Conservation (phyloP, 768 basidiomycete genomes). For the Trametes villosa region DNA sequence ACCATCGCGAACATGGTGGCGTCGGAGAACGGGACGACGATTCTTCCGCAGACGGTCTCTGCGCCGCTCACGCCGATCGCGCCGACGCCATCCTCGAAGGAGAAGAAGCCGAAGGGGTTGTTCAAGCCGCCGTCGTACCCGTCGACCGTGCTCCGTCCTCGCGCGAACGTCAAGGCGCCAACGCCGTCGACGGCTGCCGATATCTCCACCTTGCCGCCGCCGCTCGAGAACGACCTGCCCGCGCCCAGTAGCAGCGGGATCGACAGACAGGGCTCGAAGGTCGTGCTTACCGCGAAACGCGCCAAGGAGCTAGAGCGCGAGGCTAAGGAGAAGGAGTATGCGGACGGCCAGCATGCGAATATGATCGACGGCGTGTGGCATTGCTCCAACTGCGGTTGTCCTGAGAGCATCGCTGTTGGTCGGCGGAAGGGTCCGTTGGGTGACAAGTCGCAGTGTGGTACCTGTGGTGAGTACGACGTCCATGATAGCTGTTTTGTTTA, state of each 20-base stretch:
- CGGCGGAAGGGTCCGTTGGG: constrained; percentile 89
- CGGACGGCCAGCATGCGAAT: constrained; percentile 82
- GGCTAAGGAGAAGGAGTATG: constrained; percentile 83
- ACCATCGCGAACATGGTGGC: constrained; percentile 95
- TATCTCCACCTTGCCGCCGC: constrained; percentile 57
- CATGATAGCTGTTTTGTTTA: not conserved
- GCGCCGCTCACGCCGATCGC: constrained; percentile 43
- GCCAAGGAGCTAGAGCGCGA: constrained; percentile 78
- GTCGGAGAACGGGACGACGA: constrained; percentile 79
- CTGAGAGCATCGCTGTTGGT: constrained; percentile 83
- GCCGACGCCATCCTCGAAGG: constrained; percentile 51
- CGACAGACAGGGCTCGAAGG: constrained; percentile 52
- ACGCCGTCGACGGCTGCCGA: constrained; percentile 74
- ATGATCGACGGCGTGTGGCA: constrained; percentile 89
- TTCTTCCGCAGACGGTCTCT: constrained; percentile 48
- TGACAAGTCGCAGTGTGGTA: constrained; percentile 87
- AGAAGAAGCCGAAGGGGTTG: constrained; percentile 70
- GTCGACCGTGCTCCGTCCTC: constrained; percentile 55
- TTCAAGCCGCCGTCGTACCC: constrained; percentile 75
- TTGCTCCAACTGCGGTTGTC: constrained; percentile 94
- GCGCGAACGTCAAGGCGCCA: constrained; percentile 62
- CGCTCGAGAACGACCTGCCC: constrained; percentile 65
- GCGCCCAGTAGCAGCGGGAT: constrained; percentile 39
- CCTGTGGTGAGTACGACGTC: constrained; percentile 75
- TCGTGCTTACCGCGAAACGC: constrained; percentile 57